Evolutionary conservation across 2,329 filamentous ascomycete species (phyloP), one percentile per base, ranked within the genome.

Genomic region (Curvularia hawaiiensis): DNA sequence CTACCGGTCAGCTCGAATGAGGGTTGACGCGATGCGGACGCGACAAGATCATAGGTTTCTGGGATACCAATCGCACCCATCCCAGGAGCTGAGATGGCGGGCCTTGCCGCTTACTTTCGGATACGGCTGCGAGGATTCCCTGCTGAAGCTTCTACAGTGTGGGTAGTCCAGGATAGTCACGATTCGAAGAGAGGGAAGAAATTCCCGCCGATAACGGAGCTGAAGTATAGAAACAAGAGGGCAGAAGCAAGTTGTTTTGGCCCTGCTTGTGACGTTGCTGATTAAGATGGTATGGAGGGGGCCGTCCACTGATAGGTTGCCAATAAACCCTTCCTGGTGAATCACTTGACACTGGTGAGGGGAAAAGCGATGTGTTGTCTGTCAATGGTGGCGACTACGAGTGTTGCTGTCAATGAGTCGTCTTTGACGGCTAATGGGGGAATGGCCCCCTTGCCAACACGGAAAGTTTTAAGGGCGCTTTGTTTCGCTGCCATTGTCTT

Each of bases 81-180:
- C 8, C 14, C n/a, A 18, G 35, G 35, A n/a, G 35, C 35, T 38
- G 35, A 38, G 6, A 12, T 35, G 33, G 33, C 14, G 3, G 12
- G 14, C 33, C 14, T 4, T 3, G 22, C 9, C 52, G 52, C 46
- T 20, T 55, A 45, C 39, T 39, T 39, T 39, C 52, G 52, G 52
- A 1, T 45, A 8, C 4, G 16, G 3, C 26, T 46, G 14, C 52
- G 18, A 20, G 10, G 9, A 28, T 8, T 20, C 24, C n/a, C 12
- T 12, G 14, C 11, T 30, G 10, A 45, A 55, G 40, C 47, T 47
- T 50, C n/a, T n/a, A 28, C 31, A 46, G 20, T 39, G n/a, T 55
- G 52, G 52, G 12, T 55, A 55, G 30, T 30, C 11, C n/a, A 45
- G 52, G 52, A 35, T 54, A 54, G 2, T 47, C n/a, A 46, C 24